Conservation (phyloP, 2,329 filamentous ascomycete species). For the Phyllosticta citriasiana region DNA sequence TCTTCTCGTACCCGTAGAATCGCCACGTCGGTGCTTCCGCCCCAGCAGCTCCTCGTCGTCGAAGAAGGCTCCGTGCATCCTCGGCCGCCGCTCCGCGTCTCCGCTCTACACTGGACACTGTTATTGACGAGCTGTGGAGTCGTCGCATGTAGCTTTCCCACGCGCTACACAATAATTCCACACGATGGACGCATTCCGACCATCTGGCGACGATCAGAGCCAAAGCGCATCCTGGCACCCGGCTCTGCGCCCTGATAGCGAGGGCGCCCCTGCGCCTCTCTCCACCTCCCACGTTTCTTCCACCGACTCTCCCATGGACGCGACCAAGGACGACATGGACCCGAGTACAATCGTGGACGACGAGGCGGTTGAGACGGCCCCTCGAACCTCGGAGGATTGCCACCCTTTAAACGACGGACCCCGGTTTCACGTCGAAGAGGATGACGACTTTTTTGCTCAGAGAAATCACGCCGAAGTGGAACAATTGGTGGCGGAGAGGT, state of each 20-base stretch:
- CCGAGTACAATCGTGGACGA: conserved; percentile 15
- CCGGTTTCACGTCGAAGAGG: conserved; percentile 3
- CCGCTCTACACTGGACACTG: not conserved
- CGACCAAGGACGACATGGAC: conserved; percentile 11
- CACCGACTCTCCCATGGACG: conserved; percentile 7
- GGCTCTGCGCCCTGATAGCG: conserved; percentile 38
- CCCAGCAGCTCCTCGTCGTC: not conserved
- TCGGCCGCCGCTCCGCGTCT: not conserved
- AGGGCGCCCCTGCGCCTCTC: conserved; percentile 12
- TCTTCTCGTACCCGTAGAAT: not conserved
- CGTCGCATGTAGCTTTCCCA: not conserved
- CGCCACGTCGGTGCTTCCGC: not conserved
- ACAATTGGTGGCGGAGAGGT: not conserved
- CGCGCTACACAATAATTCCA: not conserved
- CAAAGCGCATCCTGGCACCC: conserved; percentile 43
- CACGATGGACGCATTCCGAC: not conserved
- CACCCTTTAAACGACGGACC: conserved; percentile 8
- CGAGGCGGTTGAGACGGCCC: conserved; percentile 1
- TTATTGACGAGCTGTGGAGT: not conserved
- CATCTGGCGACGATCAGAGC: conserved; percentile 5
- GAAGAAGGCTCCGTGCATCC: not conserved
- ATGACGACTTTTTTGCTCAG: not conserved
- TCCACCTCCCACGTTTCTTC: conserved; percentile 13
- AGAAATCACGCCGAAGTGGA: not conserved
- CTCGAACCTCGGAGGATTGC: conserved; percentile 9